A percentile compares a stretch with the other conserved stretches of the same genome.
phyloP scores from a whole-genome alignment of 225 moss, liverwort and hornwort species.

The Marchantia paleacea region DNA sequence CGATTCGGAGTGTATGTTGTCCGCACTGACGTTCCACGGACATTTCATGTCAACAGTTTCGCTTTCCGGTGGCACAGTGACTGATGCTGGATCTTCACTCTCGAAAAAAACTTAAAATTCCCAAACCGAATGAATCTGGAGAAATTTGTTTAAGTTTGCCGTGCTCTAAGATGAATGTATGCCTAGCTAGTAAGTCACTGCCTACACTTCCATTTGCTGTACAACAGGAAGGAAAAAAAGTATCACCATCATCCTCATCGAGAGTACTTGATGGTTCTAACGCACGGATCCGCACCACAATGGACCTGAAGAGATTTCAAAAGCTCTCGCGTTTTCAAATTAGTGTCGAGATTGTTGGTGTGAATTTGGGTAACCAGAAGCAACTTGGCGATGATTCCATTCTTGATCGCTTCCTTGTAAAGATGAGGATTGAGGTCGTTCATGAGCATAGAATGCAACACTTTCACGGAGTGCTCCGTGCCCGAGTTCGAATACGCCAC shows the following conservation, averaged over 20 bases:
- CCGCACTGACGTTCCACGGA: too few relatives aligned
- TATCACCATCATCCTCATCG: neutral
- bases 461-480: slow-evolving; percentile 35
- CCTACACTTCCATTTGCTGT: neutral
- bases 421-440: slow-evolving; percentile 13
- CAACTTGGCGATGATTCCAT: slow-evolving; percentile 32
- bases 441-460: slow-evolving; percentile 23
- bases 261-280: slow-evolving; percentile 31
- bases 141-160: too few relatives aligned
- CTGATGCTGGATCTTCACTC: too few relatives aligned
- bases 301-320: slow-evolving; percentile 32
- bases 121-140: too few relatives aligned
- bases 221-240: neutral
- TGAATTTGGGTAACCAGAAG: slow-evolving; percentile 28
- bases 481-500: slow-evolving; percentile 25
- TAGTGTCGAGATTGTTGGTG: slow-evolving; percentile 4
- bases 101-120: too few relatives aligned
- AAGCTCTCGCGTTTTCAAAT: slow-evolving; percentile 33
- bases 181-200: neutral
- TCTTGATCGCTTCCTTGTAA: slow-evolving; percentile 22
- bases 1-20: too few relatives aligned
- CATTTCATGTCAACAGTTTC: too few relatives aligned
- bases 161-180: too few relatives aligned
- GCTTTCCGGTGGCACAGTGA: too few relatives aligned
- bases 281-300: slow-evolving; percentile 27